These are phyloP conservation scores for Pseudonectria foliicola DNA, from an alignment of 2,329 filamentous ascomycete genomes.

Conservation along the genomic window DNA sequence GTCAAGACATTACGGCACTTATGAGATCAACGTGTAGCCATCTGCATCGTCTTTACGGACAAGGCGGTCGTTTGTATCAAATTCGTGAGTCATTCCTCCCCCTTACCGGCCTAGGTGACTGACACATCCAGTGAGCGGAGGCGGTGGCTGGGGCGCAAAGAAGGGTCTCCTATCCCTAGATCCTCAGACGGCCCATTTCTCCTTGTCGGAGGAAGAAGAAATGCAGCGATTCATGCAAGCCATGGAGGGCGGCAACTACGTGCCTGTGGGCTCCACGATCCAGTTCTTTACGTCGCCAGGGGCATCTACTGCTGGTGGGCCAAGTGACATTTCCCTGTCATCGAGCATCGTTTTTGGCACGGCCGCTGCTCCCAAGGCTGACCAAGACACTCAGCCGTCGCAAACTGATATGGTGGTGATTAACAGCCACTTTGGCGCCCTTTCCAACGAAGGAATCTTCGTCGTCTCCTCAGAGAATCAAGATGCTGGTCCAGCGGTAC, in stretches of 20 bases:
- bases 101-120: conserved; percentile 3
- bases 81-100: conserved; percentile 21
- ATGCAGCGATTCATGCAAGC: conserved; percentile 47
- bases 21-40: conserved; percentile 18
- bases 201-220: conserved; percentile 39
- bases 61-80: conserved; percentile 39
- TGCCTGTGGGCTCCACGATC: conserved; percentile 56
- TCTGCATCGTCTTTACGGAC: conserved; percentile 29
- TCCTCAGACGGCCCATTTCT: conserved; percentile 51
- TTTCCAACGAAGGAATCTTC: conserved; percentile 55
- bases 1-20: conserved; percentile 13
- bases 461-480: conserved; percentile 26
- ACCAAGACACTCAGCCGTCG: conserved; percentile 2
- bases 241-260: conserved; percentile 44
- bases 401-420: conserved; percentile 15
- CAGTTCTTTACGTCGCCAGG: conserved; percentile 52
- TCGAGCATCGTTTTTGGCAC: conserved; percentile 28
- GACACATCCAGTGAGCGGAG: conserved; percentile 56
- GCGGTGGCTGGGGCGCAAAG: conserved; percentile 78
- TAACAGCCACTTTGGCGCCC: conserved; percentile 51
- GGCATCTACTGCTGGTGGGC: conserved; percentile 17
- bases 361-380: conserved; percentile 12
- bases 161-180: conserved; percentile 73
- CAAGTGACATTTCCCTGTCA: conserved; percentile 1
- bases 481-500: conserved; percentile 15